phyloP scores from a whole-genome alignment of 2,329 filamentous ascomycete species.

The Hansfordia pulvinata region DNA sequence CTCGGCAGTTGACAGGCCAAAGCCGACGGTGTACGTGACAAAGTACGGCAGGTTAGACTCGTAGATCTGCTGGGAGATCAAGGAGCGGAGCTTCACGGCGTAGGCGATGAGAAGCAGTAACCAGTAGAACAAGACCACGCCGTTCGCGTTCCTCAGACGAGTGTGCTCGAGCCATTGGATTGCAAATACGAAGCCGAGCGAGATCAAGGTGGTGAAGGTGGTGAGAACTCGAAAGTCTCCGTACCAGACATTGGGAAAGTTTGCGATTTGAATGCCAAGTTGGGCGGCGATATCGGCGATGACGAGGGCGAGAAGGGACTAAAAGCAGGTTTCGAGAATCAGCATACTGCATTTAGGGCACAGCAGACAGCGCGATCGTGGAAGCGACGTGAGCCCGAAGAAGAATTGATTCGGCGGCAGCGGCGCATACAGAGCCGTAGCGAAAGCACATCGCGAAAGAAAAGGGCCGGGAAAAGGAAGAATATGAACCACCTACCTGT shows the following conservation, averaged over 20 bases:
- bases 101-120: slow-evolving; percentile 69
- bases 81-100: slow-evolving; percentile 71
- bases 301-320: slow-evolving; percentile 51
- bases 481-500: slow-evolving; percentile 44
- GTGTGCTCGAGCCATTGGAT: slow-evolving; percentile 82
- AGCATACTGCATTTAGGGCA: too few relatives aligned
- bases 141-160: slow-evolving; percentile 72
- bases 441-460: neutral
- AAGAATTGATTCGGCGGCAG: too few relatives aligned
- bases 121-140: slow-evolving; percentile 86
- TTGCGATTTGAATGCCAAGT: slow-evolving; percentile 61
- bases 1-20: slow-evolving; percentile 55
- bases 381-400: too few relatives aligned
- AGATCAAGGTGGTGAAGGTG: slow-evolving; percentile 56
- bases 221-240: slow-evolving; percentile 82
- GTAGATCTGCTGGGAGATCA: slow-evolving; percentile 67
- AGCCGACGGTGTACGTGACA: slow-evolving; percentile 56
- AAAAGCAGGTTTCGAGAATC: too few relatives aligned
- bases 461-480: neutral
- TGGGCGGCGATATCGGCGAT: slow-evolving; percentile 58
- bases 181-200: slow-evolving; percentile 59
- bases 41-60: slow-evolving; percentile 59
- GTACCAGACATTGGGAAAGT: slow-evolving; percentile 56
- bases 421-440: too few relatives aligned
- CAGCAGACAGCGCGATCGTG: too few relatives aligned